Evolutionary conservation across 1,284 basidiomycete genomes (phyloP), one percentile per base, ranked within the genome.

Genomic region (Pyrrhoderma noxium): DNA sequence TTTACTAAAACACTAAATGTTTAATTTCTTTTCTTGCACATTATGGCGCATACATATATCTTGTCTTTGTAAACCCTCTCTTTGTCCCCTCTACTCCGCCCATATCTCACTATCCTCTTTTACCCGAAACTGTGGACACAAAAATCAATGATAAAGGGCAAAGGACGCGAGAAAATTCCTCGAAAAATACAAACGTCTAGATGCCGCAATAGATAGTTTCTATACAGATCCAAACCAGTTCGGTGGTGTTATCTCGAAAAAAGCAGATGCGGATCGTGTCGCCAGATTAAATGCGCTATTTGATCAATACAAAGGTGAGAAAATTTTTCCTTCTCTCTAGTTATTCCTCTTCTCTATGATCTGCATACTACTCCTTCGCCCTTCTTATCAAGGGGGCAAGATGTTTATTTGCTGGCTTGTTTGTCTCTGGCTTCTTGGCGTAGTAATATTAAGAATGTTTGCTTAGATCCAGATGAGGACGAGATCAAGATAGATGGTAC

Each of bases 241-340:
- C 40, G 58, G 54, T 61, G 76, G 36, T 75, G 69, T 65, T 80
- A 45, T 45, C 4, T 55, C 56, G 37, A 50, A 50, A 42, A 52
- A 47, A 18, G 16, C 41, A 37, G 40, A 47, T 18, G 34, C 45
- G 18, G 52, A 53, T 3, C 54, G 51, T 25, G 19, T 9, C 3
- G 45, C 52, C 45, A 63, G 80, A 60, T 67, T 94, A 25, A 75
- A 68, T 44, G 61, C 71, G 11, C 63, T 92, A 4, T 94, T 92
- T 61, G 82, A 91, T 52, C 72, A 73, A 53, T 94, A 91, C 67
- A 88, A 86, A 70, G 89, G 88, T 88, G 52, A 53, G 72, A 5
- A 5, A 31, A 5, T 31, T 11, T 31, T 11, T 31, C 5, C 11
- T 16, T 34, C 36, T 42, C 25, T 48, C 46, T 41, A 3, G 16